phyloP scores from a whole-genome alignment of 257 asterid species.

The Galeopsis tetrahit region DNA sequence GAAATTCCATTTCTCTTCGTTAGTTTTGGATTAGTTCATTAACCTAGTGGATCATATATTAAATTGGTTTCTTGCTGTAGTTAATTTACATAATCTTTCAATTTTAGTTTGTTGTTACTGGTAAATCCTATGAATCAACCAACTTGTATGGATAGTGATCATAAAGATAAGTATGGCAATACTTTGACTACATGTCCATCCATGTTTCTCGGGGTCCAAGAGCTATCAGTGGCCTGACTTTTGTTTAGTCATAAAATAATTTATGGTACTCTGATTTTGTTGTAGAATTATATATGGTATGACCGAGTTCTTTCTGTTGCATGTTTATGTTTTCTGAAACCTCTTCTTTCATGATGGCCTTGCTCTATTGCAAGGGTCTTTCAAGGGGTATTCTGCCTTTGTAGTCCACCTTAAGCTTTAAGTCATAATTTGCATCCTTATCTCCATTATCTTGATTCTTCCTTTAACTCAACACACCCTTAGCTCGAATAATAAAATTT shows the following conservation, averaged over 20 bases:
- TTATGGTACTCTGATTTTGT: slow-evolving; percentile 7
- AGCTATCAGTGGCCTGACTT: not conserved
- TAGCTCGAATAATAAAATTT: no score
- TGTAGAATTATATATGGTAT: not conserved
- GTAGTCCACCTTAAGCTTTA: slow-evolving; percentile 10
- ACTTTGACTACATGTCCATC: not conserved
- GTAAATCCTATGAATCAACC: not conserved
- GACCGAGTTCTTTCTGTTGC: not conserved
- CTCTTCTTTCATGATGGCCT: slow-evolving; percentile 5
- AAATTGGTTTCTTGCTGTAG: slow-evolving; percentile 4
- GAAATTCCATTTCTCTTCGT: slow-evolving; percentile 5
- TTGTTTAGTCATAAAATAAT: not conserved
- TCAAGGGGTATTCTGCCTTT: slow-evolving; percentile 3
- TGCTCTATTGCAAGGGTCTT: not conserved
- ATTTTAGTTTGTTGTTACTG: slow-evolving; percentile 10
- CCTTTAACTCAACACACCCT: slow-evolving; percentile 15
- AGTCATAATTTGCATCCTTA: not conserved
- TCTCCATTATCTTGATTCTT: slow-evolving; percentile 22
- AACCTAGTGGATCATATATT: not conserved
- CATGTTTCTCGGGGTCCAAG: slow-evolving; percentile 10
- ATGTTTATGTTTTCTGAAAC: not conserved
- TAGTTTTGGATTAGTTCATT: slow-evolving; percentile 15
- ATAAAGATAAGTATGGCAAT: not conserved
- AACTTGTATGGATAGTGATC: not conserved
- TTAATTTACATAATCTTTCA: slow-evolving; percentile 1